Conservation (phyloP, 805 yeast species). For the Danielia oregonensis region DNA sequence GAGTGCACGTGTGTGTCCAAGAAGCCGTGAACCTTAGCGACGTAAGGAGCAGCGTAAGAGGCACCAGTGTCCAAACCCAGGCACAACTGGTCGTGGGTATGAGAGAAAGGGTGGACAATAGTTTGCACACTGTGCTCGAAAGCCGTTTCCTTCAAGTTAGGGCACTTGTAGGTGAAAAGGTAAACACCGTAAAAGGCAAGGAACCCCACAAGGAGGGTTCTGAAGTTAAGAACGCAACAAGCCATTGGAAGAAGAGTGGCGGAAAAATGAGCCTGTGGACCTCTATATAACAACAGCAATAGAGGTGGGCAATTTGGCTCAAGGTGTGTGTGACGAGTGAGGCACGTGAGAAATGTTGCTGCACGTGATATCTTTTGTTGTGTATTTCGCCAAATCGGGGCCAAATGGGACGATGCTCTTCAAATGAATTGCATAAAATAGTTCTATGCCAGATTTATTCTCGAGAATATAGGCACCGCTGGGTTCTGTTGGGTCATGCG, state of each 20-base stretch:
- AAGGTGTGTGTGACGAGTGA: constrained; percentile 1
- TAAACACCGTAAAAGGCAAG: constrained; percentile 32
- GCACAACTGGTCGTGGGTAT: constrained; percentile 35
- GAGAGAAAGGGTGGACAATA: constrained; percentile 36
- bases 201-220: constrained; percentile 20
- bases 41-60: constrained; percentile 28
- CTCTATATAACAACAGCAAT: background rate
- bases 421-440: too few species aligned
- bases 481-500: too few species aligned
- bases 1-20: constrained; percentile 37
- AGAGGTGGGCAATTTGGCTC: too few species aligned
- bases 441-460: too few species aligned
- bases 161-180: constrained; percentile 40
- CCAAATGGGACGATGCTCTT: too few species aligned
- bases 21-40: constrained; percentile 21
- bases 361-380: constrained; percentile 1
- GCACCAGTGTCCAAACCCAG: constrained; percentile 28
- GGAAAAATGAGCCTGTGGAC: background rate
- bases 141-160: constrained; percentile 23
- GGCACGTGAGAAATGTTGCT: constrained; percentile 3
- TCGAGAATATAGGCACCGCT: too few species aligned
- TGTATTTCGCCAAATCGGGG: too few species aligned
- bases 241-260: constrained; percentile 5
- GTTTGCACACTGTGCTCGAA: constrained; percentile 25
- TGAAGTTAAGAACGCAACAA: constrained; percentile 16